Evolutionary conservation across 2,329 filamentous ascomycete species (phyloP), one percentile per base, ranked within the genome.

Genomic region (Microcyclospora pomicola): DNA sequence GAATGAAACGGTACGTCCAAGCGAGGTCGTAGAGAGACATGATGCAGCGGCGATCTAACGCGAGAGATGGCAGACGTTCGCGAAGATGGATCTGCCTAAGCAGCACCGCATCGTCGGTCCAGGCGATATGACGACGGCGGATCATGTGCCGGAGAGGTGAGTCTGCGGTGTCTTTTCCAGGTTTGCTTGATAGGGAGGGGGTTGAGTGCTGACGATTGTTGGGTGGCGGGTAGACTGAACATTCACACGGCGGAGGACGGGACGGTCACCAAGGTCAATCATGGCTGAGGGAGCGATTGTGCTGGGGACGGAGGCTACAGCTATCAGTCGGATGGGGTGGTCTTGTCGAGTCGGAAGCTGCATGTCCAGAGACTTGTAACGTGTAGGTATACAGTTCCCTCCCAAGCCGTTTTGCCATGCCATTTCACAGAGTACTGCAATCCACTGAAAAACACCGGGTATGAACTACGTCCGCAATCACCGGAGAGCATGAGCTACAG

Each of bases 221-320:
- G 19, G 19, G 7, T 24, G 19, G 19, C 19, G 19, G 7, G 16
- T 37, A 61, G 60, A 34, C 48, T 70, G 42, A 70, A 69, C 44
- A 59, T 70, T 28, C 66, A 69, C 45, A 65, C 67, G 38, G 59
- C 51, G 32, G 62, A 65, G 9, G 61, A 69, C 39, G 66, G 66
- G 2, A 67, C 63, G 2, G 65, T 70, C 13, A 60, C 54, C 50
- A 65, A 68, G 44, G 63, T 69, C 28, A 62, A 55, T 11, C 61
- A 66, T 45, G 66, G 66, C 46, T 68, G 43, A 48, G 27, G 30
- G 4, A 5, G 14, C 30, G 28, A 30, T 30, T 7, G 19, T 24
- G 19, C 19, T 24, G 19, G 19, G 5, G 19, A 24, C 5, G 19
- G 5, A 24, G 19, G 19, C 19, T 24, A 7, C 19, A 24, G 4